phyloP scores from a whole-genome alignment of 2,329 filamentous ascomycete genomes.

The Ophiostoma piceae region DNA sequence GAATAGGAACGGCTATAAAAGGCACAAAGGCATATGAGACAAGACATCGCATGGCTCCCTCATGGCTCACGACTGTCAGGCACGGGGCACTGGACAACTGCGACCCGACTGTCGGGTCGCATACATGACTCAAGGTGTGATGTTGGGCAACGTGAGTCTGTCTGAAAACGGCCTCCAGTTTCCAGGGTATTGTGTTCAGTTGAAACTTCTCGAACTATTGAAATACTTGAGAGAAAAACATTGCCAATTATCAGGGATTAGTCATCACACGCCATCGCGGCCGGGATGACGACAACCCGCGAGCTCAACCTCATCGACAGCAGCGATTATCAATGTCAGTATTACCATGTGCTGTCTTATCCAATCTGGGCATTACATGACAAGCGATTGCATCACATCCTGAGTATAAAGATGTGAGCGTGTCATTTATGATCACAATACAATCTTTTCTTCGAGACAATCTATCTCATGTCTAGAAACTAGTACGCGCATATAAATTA shows the following conservation, averaged over 20 bases:
- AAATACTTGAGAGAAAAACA: neutral
- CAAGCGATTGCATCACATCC: neutral
- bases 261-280: neutral
- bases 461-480: no score
- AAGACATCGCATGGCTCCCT: neutral
- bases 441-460: neutral
- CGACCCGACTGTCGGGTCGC: neutral
- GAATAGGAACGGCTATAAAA: neutral
- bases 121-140: neutral
- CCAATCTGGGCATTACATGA: neutral
- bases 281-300: conserved; percentile 7
- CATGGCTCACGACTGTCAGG: neutral
- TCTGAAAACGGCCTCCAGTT: no score
- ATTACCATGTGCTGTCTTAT: neutral
- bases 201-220: no score
- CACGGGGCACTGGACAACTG: neutral
- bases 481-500: neutral
- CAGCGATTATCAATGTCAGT: neutral
- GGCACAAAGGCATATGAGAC: neutral
- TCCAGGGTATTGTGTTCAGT: no score
- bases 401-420: neutral
- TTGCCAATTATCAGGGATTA: neutral
- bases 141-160: neutral
- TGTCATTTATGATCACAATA: neutral
- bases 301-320: neutral